Base-by-base conservation (phyloP, 495 filamentous ascomycete genomes). In the Daldinia concentrica region DNA sequence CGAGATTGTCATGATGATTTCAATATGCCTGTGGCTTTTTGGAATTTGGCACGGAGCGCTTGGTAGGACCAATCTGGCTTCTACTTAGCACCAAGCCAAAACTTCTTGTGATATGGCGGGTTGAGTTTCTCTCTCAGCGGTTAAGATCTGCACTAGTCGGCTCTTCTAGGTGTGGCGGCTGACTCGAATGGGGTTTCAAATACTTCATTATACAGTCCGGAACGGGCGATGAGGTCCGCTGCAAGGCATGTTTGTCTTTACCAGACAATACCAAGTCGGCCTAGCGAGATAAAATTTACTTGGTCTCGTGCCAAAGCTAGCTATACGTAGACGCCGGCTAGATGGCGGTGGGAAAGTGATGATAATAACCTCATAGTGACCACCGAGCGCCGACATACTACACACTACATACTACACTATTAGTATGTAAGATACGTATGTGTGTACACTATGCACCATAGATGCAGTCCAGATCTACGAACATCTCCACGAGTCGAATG, bases 181-280 rank as follows among this genome's bases (percentile, higher is more conserved):
- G 70, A 68, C 69, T 68, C 69, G 64, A 58, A 19, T 37, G 45
- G 50, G 62, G 15, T 55, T 73, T 66, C 60, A 65, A 69, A 73
- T 68, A 73, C 61, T 51, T 69, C 59, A 68, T 67, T 67, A 62
- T 48, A 57, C 55, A 64, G 69, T 61, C 64, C 62, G 45, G 69
- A 68, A 67, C 62, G 58, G 62, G 62, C 68, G 58, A 59, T 39
- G 37, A 58, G 50, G 22, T 61, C 55, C 68, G 52, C 52, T 58
- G 39, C 26, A 56, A 56, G 50, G 54, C 58, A 67, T 62, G 62
- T 55, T 56, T 36, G 63, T 34, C 32, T 63, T 58, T 51, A 24
- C 4, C n/a, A 34, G 27, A 56, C 7, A 32, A 37, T 22, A 32
- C 32, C 12, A 26, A 29, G 63, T 60, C 17, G 24, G 55, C 29